phyloP scores from a whole-genome alignment of 2,329 filamentous ascomycete species.

The Chaetomium globosum region DNA sequence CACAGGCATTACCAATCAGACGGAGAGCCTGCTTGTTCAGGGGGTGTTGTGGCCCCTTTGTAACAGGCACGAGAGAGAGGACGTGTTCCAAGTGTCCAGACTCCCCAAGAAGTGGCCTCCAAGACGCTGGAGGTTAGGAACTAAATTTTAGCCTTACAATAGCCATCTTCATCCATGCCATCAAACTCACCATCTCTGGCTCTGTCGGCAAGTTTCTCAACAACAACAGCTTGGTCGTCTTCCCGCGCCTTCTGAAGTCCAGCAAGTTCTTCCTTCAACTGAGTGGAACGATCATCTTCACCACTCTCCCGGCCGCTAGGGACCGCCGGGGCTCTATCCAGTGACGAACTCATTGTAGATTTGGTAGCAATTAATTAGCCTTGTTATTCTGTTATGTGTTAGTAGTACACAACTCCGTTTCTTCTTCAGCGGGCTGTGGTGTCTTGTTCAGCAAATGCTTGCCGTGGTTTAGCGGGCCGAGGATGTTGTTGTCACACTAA shows the following conservation, averaged over 20 bases:
- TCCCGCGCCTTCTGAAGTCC: constrained; percentile 48
- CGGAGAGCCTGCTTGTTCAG: constrained; percentile 60
- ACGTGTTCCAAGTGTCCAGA: constrained; percentile 62
- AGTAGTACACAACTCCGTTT: not conserved
- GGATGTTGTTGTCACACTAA: not conserved
- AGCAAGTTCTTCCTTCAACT: constrained; percentile 46
- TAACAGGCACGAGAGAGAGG: constrained; percentile 49
- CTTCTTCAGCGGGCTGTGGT: not conserved
- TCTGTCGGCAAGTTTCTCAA: constrained; percentile 38
- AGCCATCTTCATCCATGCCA: not conserved
- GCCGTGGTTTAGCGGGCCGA: not conserved
- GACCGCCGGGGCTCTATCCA: constrained; percentile 40
- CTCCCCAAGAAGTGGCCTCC: constrained; percentile 59
- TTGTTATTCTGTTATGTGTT: too few relatives aligned
- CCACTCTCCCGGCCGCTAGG: constrained; percentile 38
- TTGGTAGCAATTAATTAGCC: not conserved
- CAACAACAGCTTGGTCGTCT: constrained; percentile 50
- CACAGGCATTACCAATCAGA: constrained; percentile 64
- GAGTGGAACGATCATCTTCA: constrained; percentile 4
- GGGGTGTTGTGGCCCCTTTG: constrained; percentile 45
- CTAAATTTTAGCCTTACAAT: not conserved
- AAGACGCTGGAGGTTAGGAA: constrained; percentile 48
- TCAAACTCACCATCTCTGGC: constrained; percentile 33
- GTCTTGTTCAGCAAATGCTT: not conserved
- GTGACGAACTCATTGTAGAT: constrained; percentile 18